phyloP scores from a whole-genome alignment of 1,284 basidiomycete species.

The Boletus mariae region DNA sequence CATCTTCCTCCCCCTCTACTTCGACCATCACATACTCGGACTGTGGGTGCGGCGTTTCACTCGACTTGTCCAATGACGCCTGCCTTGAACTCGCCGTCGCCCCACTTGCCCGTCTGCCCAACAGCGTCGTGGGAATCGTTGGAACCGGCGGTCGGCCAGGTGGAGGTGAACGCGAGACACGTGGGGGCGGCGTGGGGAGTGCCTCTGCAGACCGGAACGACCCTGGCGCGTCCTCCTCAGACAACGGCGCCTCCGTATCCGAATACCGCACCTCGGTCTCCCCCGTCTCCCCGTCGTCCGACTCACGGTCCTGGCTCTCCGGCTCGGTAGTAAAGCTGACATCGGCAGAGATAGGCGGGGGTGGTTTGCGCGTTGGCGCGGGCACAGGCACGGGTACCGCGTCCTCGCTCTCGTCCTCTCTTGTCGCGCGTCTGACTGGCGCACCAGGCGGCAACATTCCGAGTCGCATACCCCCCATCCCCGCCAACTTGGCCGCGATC shows the following conservation, averaged over 20 bases:
- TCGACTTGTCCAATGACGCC: conserved; percentile 33
- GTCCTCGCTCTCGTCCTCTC: conserved; percentile 29
- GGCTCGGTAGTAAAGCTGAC: conserved; percentile 11
- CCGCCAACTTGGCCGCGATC: conserved; percentile 65
- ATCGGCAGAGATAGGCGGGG: conserved; percentile 33
- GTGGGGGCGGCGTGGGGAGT: conserved; percentile 33
- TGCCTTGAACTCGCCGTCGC: conserved; percentile 30
- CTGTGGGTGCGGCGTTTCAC: conserved; percentile 24
- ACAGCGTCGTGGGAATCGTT: conserved; percentile 26
- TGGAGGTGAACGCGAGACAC: conserved; percentile 28
- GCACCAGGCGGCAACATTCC: conserved; percentile 64
- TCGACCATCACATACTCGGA: conserved; percentile 64
- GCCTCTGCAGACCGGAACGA: conserved; percentile 26
- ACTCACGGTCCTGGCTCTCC: conserved; percentile 35
- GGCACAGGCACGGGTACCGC: conserved; percentile 24
- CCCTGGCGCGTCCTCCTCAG: background rate
- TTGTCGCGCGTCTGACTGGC: conserved; percentile 21
- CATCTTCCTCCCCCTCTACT: conserved; percentile 28
- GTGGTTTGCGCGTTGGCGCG: conserved; percentile 36
- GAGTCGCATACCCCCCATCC: conserved; percentile 74
- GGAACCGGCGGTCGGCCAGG: conserved; percentile 43
- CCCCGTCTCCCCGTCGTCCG: conserved; percentile 63
- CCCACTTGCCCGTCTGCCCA: conserved; percentile 34
- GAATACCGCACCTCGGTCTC: conserved; percentile 56
- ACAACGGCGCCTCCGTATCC: conserved; percentile 15